phyloP scores from a whole-genome alignment of 164 flowering plant species.

The Umbellularia californica region DNA sequence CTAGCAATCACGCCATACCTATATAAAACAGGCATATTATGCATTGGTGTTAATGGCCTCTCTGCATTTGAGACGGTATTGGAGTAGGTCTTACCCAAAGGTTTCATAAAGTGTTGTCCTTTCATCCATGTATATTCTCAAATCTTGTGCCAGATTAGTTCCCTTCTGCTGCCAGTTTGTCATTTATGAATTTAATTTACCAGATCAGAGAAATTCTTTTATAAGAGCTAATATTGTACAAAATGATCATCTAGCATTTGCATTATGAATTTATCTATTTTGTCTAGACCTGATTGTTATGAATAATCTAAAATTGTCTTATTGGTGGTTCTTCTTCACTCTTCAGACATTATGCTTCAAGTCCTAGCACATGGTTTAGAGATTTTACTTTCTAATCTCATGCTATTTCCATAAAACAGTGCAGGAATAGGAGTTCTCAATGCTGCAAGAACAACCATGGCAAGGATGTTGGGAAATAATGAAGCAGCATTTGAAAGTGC shows the following conservation, averaged over 20 bases:
- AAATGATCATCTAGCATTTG: no score
- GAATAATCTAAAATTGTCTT: no score
- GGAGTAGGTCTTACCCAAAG: background rate
- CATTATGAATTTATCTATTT: no score
- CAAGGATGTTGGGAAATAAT: conserved; percentile 88
- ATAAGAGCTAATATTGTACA: no score
- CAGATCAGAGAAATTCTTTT: background rate
- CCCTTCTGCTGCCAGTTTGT: background rate
- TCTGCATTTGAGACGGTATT: background rate
- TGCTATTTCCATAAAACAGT: conserved; percentile 44
- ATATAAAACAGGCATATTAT: background rate
- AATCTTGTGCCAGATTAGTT: no score
- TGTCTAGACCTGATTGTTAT: no score
- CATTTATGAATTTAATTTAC: background rate
- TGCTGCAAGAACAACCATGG: conserved; percentile 96
- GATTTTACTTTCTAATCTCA: conserved; percentile 6
- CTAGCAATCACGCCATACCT: background rate
- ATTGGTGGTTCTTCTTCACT: no score
- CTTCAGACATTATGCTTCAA: background rate
- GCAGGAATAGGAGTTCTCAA: conserved; percentile 98
- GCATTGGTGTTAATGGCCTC: background rate
- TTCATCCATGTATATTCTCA: background rate
- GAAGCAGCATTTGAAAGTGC: conserved; percentile 91
- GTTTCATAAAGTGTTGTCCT: background rate
- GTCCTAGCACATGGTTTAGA: conserved; percentile 1